Evolutionary conservation across 768 basidiomycete genomes (phyloP), one percentile per base, ranked within the genome.

Genomic region (button mushroom (Agaricus bisporus)): DNA sequence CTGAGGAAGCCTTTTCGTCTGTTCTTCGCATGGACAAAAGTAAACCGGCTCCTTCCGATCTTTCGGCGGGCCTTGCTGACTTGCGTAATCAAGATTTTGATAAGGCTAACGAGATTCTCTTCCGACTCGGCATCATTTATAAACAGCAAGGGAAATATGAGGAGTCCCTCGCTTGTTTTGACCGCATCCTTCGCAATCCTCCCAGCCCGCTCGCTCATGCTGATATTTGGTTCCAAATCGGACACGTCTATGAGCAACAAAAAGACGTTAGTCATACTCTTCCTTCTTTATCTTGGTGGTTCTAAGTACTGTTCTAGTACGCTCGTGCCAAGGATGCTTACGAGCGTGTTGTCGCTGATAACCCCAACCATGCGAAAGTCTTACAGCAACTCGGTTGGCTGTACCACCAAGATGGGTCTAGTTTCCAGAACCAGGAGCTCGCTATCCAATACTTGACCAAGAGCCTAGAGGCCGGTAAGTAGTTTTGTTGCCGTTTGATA

Each of bases 161-260:
- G 1, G 89, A 93, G 11, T 89, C 86, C 10, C 77, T 99, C 2
- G 80, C 81, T 50, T 98, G 97, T 72, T 98, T 98, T 74, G 91
- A 95, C 64, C 91, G 91, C 65, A 98, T 99, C 58, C 84, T 98
- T 49, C 88, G 90, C 57, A 95, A 91, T 64, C 97, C 97, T 3
- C 97, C 95, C 32, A 87, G 85, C 58, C 97, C 97, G 1, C 84
- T 99, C 29, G 95, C 95, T 14, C 90, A 95, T 61, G 90, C 93
- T 52, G 97, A 99, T 61, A 98, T 99, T 59, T 98, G 95, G 94
- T 98, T 98, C 82, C 97, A 99, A 72, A 97, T 99, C 56, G 97
- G 97, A 2, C 97, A 98, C 64, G 95, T 98, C 17, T 93, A 91
- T 62, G 97, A 98, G 69, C 95, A 97, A 65, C 91, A 95, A 69